Evolutionary conservation across 2,329 filamentous ascomycete species (phyloP), one percentile per base, ranked within the genome.

Genomic region (Hypoxylon sp.): DNA sequence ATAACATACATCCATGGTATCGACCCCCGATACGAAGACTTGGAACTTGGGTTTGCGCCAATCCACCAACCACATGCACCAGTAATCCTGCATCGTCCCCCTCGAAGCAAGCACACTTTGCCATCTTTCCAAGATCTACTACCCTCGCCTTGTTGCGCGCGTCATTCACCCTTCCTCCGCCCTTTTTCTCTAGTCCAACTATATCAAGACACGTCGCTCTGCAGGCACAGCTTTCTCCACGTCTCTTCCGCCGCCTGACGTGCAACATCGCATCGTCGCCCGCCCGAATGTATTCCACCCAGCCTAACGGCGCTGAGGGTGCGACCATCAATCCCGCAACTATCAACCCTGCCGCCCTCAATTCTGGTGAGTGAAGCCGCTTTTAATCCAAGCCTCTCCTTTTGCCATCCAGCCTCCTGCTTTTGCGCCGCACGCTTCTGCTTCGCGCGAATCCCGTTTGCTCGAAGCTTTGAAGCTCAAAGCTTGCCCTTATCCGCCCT

Each of bases 321-420:
- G 92, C 91, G 78, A 96, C 93, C 78, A 96, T 97, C 85, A 93
- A 96, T 85, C 93, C 93, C 79, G 92, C 92, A 76, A 92, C 91
- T 70, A 86, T 97, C 83, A 93, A 91, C 83, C 90, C 90, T 78
- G 75, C 75, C 61, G 75, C 75, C 54, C 74, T 77, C 70, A 77
- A 77, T 67, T 83, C 89, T 84, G 88, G 91, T 95, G 89, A 80
- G 83, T 85, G n/a, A 16, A 37, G 37, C 47, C 55, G 54, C 56
- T 56, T 70, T 63, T 68, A 56, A 59, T 66, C 52, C 66, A 71
- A 63, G 34, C 58, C 63, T 61, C 45, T 65, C 63, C 59, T 54
- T 65, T 69, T 65, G 53, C 16, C 41, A 14, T 27, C 62, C 56
- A 55, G 50, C 69, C 62, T 69, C 37, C 67, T 71, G 47, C 58